These are phyloP conservation scores for Neotropicomus parvogracilis DNA, from an alignment of 1,284 basidiomycete genomes.

Conservation along the genomic window DNA sequence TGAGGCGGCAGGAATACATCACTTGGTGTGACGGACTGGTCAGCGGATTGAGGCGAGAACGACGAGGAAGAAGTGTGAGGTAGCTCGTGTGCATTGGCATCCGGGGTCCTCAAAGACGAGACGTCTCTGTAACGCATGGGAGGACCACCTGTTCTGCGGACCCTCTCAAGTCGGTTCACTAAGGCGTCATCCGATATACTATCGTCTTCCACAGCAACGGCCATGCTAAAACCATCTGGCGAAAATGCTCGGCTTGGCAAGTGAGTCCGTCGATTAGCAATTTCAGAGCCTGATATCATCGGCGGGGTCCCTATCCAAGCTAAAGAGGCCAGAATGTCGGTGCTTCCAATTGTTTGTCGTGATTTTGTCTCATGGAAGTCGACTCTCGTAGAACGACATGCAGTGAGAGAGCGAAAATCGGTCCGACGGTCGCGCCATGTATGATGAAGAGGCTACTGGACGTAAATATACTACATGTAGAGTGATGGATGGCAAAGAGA, in stretches of 20 bases:
- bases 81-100: background rate
- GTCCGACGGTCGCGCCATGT: conserved; percentile 28
- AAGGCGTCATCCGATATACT: conserved; percentile 46
- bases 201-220: conserved; percentile 48
- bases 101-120: background rate
- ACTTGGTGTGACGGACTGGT: background rate
- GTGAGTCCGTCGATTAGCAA: background rate
- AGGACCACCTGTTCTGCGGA: conserved; percentile 28
- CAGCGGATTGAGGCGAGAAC: background rate
- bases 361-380: background rate
- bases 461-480: conserved; percentile 12
- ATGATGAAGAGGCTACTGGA: conserved; percentile 30
- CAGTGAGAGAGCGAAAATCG: conserved; percentile 15
- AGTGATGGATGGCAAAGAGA: background rate
- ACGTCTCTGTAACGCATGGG: background rate
- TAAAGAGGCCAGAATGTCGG: conserved; percentile 30
- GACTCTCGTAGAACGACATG: background rate
- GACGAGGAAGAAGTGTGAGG: background rate
- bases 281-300: background rate
- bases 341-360: conserved; percentile 16
- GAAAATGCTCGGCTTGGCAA: background rate
- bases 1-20: conserved; percentile 5
- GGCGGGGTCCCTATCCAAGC: conserved; percentile 28
- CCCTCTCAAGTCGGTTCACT: conserved; percentile 42
- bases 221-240: conserved; percentile 20